Percentiles rank a stretch among this genome's conserved stretches.
These are phyloP conservation scores for Ustilago vetiveriae DNA, from an alignment of 1,284 basidiomycete genomes.

Conservation along the genomic window DNA sequence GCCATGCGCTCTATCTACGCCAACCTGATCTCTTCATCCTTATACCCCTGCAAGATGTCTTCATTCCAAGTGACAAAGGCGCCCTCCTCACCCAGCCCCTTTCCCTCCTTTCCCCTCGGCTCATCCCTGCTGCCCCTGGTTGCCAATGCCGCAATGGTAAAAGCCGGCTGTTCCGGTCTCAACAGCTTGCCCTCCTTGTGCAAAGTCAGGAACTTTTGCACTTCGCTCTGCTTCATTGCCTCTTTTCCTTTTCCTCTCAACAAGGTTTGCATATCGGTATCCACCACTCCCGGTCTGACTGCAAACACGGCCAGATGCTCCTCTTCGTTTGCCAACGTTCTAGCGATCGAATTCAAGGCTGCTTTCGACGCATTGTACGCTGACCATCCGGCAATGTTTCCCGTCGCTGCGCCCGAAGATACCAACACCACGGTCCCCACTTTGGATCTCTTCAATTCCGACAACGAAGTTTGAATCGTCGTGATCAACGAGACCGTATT, in stretches of 20 bases:
- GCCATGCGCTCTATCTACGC: too few relatives aligned
- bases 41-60: conserved; percentile 13
- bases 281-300: conserved; percentile 83
- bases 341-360: conserved; percentile 81
- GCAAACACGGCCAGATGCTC: conserved; percentile 77
- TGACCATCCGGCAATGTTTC: conserved; percentile 76
- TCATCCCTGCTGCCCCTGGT: conserved; percentile 68
- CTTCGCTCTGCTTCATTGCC: conserved; percentile 67
- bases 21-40: too few relatives aligned
- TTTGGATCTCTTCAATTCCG: conserved; percentile 72
- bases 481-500: conserved; percentile 84
- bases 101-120: conserved; percentile 66
- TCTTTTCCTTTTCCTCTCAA: neutral
- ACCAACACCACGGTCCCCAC: conserved; percentile 78
- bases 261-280: conserved; percentile 67
- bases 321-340: conserved; percentile 85
- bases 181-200: conserved; percentile 75
- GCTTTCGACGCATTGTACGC: conserved; percentile 77
- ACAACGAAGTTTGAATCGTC: conserved; percentile 75
- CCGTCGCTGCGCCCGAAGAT: conserved; percentile 81
- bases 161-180: conserved; percentile 71
- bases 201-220: conserved; percentile 74
- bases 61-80: conserved; percentile 75
- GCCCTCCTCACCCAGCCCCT: conserved; percentile 69
- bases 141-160: conserved; percentile 74